Evolutionary conservation across 2,329 filamentous ascomycete species (phyloP), one percentile per base, ranked within the genome.

Genomic region (Microcera coccophila): DNA sequence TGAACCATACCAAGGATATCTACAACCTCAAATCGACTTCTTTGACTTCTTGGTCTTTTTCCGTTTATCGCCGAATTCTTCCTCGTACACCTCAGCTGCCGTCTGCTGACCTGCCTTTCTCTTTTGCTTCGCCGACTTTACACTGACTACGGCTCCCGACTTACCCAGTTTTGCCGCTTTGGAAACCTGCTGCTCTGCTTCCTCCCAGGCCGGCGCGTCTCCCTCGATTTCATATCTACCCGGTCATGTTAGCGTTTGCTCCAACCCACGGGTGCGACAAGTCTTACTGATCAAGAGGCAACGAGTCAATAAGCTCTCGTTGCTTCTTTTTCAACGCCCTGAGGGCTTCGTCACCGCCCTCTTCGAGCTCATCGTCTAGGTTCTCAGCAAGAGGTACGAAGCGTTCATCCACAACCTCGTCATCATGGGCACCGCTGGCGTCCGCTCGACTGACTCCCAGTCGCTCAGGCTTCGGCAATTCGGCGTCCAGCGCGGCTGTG

Each of bases 231-330:
- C 82, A 55, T 83, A 85, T 54, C 80, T 82, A 38, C 7, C 4
- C 12, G 12, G 22, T 4, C 4, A 32, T 4, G 40, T 56, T 47
- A 47, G 41, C 26, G 26, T 4, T 12, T 21, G 10, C 17, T 38
- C 22, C 7, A 19, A 28, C 21, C 12, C 5, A 26, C 26, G 15
- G 2, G n/a, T 17, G 5, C 3, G 11, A 5, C 9, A 4, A 2
- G 42, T 54, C 65, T 59, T 54, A 64, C 58, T 87, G 84, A 59
- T 95, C 89, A 39, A 97, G 74, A 34, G 91, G 90, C 48, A 97
- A 71, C 49, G 90, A 85, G 71, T 96, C 87, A 59, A 97, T 95
- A 52, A 97, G 73, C 54, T 88, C 87, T 57, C 85, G 82, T 66
- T 95, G 88, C 68, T 91, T 87, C 65, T 87, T 82, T 54, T 79